These are phyloP conservation scores for Coniochaeta prunicola DNA, from an alignment of 2,329 filamentous ascomycete species.

Conservation along the genomic window DNA sequence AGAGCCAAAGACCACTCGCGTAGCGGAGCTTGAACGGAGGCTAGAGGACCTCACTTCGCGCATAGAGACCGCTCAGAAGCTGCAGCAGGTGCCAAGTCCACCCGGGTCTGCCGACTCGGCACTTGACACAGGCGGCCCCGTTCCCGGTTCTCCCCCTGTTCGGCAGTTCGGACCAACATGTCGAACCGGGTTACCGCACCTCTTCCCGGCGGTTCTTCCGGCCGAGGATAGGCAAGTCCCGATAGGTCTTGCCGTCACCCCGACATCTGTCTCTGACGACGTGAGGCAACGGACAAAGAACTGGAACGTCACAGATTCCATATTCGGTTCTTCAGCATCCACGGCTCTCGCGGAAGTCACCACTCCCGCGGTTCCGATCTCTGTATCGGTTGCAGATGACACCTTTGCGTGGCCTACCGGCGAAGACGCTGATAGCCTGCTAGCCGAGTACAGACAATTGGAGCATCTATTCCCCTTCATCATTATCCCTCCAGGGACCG, in stretches of 20 bases:
- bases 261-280: background rate
- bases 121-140: background rate
- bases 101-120: slow-evolving; percentile 6
- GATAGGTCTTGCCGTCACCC: background rate
- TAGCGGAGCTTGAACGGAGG: slow-evolving; percentile 42
- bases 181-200: slow-evolving; percentile 20
- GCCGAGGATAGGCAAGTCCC: background rate
- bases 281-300: background rate
- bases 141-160: background rate
- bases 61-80: slow-evolving; percentile 21
- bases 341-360: background rate
- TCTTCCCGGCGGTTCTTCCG: slow-evolving; percentile 19
- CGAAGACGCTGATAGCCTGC: slow-evolving; percentile 30
- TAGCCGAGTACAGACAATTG: slow-evolving; percentile 28
- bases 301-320: slow-evolving; percentile 7
- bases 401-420: slow-evolving; percentile 29
- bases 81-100: slow-evolving; percentile 12
- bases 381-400: background rate
- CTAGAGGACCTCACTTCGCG: slow-evolving; percentile 41
- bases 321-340: background rate
- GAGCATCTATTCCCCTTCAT: slow-evolving; percentile 37
- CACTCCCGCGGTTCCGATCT: background rate
- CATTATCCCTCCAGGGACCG: slow-evolving; percentile 27
- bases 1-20: slow-evolving; percentile 37
- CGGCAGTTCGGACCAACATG: background rate